Evolutionary conservation across 768 basidiomycete genomes (phyloP).

Genomic region (Trametes gibbosa): DNA sequence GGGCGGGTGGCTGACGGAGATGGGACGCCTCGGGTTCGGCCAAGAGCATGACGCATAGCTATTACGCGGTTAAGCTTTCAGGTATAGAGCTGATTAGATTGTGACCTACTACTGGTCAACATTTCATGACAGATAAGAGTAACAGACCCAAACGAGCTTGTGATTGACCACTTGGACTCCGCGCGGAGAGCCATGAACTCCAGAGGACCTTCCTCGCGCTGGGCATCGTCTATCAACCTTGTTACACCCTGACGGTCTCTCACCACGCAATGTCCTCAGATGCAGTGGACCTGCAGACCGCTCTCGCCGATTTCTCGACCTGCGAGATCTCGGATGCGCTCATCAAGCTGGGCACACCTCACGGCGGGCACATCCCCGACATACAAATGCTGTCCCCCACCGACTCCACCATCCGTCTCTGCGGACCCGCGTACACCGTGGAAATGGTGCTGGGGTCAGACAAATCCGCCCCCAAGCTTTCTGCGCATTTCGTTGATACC

Average conservation of each 20-base stretch:
- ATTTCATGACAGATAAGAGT: too few relatives aligned
- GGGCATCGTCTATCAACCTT: too few relatives aligned
- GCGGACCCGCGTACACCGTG: conserved; percentile 86
- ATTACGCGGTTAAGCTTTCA: too few relatives aligned
- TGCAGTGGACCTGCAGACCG: conserved; percentile 7
- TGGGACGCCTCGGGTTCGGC: too few relatives aligned
- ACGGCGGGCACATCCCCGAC: conserved; percentile 83
- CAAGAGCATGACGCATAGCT: too few relatives aligned
- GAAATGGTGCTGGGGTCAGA: conserved; percentile 68
- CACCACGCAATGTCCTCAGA: conserved; percentile 22
- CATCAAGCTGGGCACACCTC: conserved; percentile 66
- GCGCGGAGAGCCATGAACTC: not conserved
- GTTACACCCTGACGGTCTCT: not conserved
- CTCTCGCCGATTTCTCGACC: conserved; percentile 50
- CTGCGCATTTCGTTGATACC: conserved; percentile 80
- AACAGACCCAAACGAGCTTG: not conserved
- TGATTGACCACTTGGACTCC: not conserved
- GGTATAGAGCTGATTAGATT: too few relatives aligned
- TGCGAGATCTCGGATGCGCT: conserved; percentile 91
- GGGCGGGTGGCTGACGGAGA: too few relatives aligned
- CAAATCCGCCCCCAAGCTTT: conserved; percentile 57
- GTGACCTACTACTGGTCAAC: too few relatives aligned
- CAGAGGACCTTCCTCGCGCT: not conserved
- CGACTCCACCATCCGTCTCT: conserved; percentile 42
- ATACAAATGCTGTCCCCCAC: conserved; percentile 55